Evolutionary conservation across 2,329 filamentous ascomycete genomes (phyloP).

Genomic region (Pezizomycotina sp.): DNA sequence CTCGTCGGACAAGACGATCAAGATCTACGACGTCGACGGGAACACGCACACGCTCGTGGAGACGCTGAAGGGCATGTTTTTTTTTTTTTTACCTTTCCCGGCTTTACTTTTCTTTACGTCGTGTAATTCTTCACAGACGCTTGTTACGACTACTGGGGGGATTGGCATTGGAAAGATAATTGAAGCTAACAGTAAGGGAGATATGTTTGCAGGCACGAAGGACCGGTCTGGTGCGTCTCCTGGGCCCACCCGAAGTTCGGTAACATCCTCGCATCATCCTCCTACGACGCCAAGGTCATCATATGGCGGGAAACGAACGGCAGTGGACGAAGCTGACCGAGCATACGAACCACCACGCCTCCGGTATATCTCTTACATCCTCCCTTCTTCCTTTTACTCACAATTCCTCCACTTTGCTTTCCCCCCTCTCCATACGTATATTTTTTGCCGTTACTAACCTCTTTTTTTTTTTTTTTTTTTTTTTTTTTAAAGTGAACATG

Average conservation of each 20-base stretch:
- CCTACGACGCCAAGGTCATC: conserved; percentile 94
- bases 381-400: too few relatives aligned
- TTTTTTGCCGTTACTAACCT: too few relatives aligned
- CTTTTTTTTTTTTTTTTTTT: too few relatives aligned
- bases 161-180: not conserved
- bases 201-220: conserved; percentile 55
- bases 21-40: conserved; percentile 96
- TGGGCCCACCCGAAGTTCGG: conserved; percentile 99
- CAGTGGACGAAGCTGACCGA: conserved; percentile 24
- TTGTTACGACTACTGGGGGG: not conserved
- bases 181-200: not conserved
- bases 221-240: conserved; percentile 91
- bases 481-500: conserved; percentile 68
- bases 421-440: too few relatives aligned
- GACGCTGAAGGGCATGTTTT: conserved; percentile 70
- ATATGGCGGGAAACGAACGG: conserved; percentile 78
- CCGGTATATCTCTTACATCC: conserved; percentile 16
- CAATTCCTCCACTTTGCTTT: too few relatives aligned
- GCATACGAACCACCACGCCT: conserved; percentile 25
- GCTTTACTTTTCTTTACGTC: not conserved
- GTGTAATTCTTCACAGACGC: not conserved
- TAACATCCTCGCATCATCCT: conserved; percentile 87
- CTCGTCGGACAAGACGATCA: conserved; percentile 95
- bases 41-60: conserved; percentile 78
- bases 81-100: not conserved